A percentile compares a stretch with the other conserved stretches of the same genome.
Evolutionary conservation across 2,329 filamentous ascomycete genomes (phyloP).

Genomic region (Penicillium olsonii): DNA sequence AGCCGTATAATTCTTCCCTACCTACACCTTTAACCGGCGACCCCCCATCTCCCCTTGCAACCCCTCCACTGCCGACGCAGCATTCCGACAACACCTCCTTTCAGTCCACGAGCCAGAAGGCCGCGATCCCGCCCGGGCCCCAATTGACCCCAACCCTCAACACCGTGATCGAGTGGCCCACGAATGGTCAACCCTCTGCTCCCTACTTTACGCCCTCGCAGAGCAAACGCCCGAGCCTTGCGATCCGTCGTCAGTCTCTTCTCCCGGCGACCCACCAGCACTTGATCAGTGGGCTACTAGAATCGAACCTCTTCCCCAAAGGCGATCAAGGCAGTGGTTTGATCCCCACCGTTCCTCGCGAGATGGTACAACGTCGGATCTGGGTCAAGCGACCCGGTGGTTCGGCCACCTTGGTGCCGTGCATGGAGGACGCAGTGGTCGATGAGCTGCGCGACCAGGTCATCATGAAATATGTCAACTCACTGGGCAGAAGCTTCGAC

Average conservation of each 20-base stretch:
- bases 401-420: constrained; percentile 83
- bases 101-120: constrained; percentile 18
- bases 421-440: constrained; percentile 85
- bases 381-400: constrained; percentile 89
- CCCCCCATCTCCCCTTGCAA: constrained; percentile 20
- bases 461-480: constrained; percentile 90
- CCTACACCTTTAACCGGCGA: constrained; percentile 27
- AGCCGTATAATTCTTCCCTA: constrained; percentile 24
- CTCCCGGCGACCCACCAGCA: constrained; percentile 42
- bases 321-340: constrained; percentile 24
- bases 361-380: constrained; percentile 66
- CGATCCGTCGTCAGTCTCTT: constrained; percentile 42
- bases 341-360: constrained; percentile 23
- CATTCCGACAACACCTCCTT: constrained; percentile 25
- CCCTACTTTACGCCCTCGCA: constrained; percentile 18
- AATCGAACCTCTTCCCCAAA: constrained; percentile 25
- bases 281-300: constrained; percentile 38
- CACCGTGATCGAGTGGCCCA: constrained; percentile 29
- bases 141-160: constrained; percentile 30
- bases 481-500: constrained; percentile 83
- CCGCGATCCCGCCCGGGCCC: constrained; percentile 18
- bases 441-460: constrained; percentile 94
- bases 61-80: constrained; percentile 21
- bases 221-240: constrained; percentile 36
- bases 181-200: constrained; percentile 13